A percentile compares a stretch with the other conserved stretches of the same genome.
phyloP scores from a whole-genome alignment of 1,284 basidiomycete species.

The Marasmius oreades region DNA sequence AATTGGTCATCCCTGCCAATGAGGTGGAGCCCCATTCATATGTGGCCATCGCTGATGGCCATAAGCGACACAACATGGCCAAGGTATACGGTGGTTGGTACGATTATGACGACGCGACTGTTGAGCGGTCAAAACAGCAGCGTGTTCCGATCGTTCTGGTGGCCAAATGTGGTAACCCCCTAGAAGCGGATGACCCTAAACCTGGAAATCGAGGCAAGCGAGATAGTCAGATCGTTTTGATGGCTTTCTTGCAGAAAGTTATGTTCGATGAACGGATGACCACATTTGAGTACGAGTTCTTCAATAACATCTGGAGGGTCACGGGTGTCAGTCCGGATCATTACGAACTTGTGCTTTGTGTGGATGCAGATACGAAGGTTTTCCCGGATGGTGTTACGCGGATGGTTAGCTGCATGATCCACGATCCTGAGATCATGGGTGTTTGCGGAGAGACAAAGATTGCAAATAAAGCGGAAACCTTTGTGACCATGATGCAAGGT shows the following conservation, averaged over 20 bases:
- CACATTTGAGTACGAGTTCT: constrained; percentile 98
- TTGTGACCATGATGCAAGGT: constrained; percentile 99
- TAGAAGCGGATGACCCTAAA: constrained; percentile 86
- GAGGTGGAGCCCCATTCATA: constrained; percentile 96
- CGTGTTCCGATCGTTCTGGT: constrained; percentile 94
- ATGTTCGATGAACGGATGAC: constrained; percentile 99
- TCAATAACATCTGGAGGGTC: constrained; percentile 93
- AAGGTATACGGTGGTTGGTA: constrained; percentile 99
- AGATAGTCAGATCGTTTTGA: constrained; percentile 96
- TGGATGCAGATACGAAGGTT: constrained; percentile 98
- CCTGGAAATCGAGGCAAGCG: constrained; percentile 99
- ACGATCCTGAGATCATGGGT: constrained; percentile 97
- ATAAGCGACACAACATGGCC: constrained; percentile 99
- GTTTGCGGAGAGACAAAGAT: constrained; percentile 99
- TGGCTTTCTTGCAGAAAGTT: constrained; percentile 97
- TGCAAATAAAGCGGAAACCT: constrained; percentile 96
- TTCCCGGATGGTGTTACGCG: constrained; percentile 92
- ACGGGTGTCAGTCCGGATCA: constrained; percentile 96
- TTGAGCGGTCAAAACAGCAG: constrained; percentile 94
- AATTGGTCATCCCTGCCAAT: constrained; percentile 78
- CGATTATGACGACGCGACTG: constrained; percentile 89
- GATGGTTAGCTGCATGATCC: constrained; percentile 93
- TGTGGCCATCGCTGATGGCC: constrained; percentile 97
- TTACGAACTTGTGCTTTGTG: constrained; percentile 94
- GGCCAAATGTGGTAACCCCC: constrained; percentile 90